These are phyloP conservation scores for Mycena alexandri DNA, from an alignment of 768 basidiomycete genomes.

Conservation along the genomic window DNA sequence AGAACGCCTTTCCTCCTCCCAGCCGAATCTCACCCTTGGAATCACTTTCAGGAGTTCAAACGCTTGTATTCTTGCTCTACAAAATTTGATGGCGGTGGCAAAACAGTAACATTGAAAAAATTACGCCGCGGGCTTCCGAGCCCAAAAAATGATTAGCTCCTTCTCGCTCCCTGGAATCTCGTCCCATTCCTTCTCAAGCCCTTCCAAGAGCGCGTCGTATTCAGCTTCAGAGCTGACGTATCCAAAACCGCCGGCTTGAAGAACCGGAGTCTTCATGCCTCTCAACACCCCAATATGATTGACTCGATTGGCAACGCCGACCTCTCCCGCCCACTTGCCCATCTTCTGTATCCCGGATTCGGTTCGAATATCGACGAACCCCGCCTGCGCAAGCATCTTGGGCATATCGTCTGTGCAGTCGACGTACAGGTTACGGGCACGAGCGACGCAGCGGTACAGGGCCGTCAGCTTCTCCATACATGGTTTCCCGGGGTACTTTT, in stretches of 20 bases:
- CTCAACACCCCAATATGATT: conserved; percentile 26
- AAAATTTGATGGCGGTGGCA: no score
- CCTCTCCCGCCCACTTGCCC: conserved; percentile 29
- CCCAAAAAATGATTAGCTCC: conserved; percentile 37
- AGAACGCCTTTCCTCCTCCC: no score
- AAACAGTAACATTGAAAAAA: no score
- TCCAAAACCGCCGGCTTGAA: conserved; percentile 31
- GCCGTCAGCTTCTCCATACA: conserved; percentile 25
- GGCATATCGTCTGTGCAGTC: conserved; percentile 29
- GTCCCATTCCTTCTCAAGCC: conserved; percentile 35
- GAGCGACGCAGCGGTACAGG: conserved; percentile 21
- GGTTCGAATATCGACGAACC: conserved; percentile 34
- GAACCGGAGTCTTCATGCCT: conserved; percentile 33
- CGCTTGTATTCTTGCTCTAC: no score
- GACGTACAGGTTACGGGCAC: conserved; percentile 25
- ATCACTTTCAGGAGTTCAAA: no score
- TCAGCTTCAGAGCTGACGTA: conserved; percentile 29
- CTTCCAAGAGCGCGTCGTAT: conserved; percentile 33
- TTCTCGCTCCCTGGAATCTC: conserved; percentile 37
- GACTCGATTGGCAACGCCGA: conserved; percentile 14
- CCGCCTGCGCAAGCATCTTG: conserved; percentile 33
- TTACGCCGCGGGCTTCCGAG: conserved; percentile 29
- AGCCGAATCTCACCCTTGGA: no score
- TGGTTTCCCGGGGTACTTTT: conserved; percentile 24
- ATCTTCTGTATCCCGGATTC: conserved; percentile 34